phyloP scores from a whole-genome alignment of 805 yeast species.

The Kluyveromyces nonfermentans region DNA sequence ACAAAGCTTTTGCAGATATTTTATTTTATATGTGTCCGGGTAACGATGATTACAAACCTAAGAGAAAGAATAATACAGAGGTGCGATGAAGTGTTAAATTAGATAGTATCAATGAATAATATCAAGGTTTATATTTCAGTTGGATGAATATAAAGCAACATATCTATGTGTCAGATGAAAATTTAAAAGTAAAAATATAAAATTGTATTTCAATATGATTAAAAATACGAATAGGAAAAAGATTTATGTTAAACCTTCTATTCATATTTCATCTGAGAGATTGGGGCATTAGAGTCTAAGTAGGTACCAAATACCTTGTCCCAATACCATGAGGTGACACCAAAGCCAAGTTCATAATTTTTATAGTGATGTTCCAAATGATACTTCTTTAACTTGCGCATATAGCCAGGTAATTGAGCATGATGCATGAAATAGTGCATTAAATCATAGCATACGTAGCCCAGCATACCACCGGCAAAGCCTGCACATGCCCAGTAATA shows the following conservation, averaged over 20 bases:
- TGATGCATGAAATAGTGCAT: constrained; percentile 95
- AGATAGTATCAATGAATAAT: neutral
- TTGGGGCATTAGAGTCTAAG: constrained; percentile 36
- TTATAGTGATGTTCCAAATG: constrained; percentile 97
- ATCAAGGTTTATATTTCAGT: neutral
- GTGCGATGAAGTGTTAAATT: too few relatives aligned
- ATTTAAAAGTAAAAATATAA: too few relatives aligned
- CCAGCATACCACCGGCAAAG: constrained; percentile 92
- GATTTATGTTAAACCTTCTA: constrained; percentile 10
- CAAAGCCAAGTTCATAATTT: constrained; percentile 93
- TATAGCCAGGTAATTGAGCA: constrained; percentile 62
- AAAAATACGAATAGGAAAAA: too few relatives aligned
- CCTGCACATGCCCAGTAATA: constrained; percentile 81
- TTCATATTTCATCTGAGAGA: constrained; percentile 29
- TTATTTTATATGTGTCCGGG: neutral
- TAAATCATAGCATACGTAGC: constrained; percentile 84
- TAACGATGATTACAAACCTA: neutral
- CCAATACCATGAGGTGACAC: constrained; percentile 93
- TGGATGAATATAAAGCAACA: neutral
- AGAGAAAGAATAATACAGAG: too few relatives aligned
- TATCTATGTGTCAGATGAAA: too few relatives aligned
- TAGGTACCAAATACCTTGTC: constrained; percentile 84
- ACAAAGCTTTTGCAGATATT: neutral
- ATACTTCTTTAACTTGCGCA: constrained; percentile 75
- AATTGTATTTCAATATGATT: neutral